Conservation (phyloP, 2,329 filamentous ascomycete genomes). For the Botrytis fragariae region DNA sequence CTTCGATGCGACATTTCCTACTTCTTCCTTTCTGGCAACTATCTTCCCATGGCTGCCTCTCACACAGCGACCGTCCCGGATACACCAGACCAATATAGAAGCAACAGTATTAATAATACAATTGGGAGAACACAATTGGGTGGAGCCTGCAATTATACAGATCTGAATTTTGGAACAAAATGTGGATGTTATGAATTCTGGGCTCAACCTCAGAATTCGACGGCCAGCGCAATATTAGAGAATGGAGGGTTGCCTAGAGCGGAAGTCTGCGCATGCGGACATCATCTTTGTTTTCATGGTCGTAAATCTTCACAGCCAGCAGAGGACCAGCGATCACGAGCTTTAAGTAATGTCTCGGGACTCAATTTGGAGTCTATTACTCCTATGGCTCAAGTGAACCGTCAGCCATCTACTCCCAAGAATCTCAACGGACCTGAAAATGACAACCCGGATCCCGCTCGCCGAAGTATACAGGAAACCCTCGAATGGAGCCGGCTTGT, state of each 20-base stretch:
- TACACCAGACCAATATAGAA: slow-evolving; percentile 35
- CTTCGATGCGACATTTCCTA: slow-evolving; percentile 31
- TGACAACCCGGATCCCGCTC: slow-evolving; percentile 10
- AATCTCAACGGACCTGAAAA: slow-evolving; percentile 13
- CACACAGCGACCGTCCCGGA: slow-evolving; percentile 28
- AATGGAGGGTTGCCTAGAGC: slow-evolving; percentile 21
- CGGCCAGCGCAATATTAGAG: slow-evolving; percentile 5
- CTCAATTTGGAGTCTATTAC: slow-evolving; percentile 15
- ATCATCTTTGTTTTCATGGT: slow-evolving; percentile 57
- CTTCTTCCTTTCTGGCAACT: slow-evolving; percentile 21
- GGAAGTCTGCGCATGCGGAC: slow-evolving; percentile 50
- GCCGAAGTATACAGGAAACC: slow-evolving; percentile 31
- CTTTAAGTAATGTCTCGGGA: slow-evolving; percentile 21
- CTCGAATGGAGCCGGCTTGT: slow-evolving; percentile 33
- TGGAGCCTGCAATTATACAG: slow-evolving; percentile 52
- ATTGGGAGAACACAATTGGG: slow-evolving; percentile 40
- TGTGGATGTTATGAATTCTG: slow-evolving; percentile 56
- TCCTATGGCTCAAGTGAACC: slow-evolving; percentile 21
- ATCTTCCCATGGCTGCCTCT: slow-evolving; percentile 35
- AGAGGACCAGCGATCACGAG: slow-evolving; percentile 14
- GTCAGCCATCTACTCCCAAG: slow-evolving; percentile 8
- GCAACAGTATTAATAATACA: slow-evolving; percentile 26
- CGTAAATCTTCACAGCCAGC: slow-evolving; percentile 24
- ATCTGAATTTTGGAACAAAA: slow-evolving; percentile 44
- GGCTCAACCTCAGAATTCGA: slow-evolving; percentile 39